Evolutionary conservation across 306 rosid species (phyloP).

Genomic region (Medicago arabica): DNA sequence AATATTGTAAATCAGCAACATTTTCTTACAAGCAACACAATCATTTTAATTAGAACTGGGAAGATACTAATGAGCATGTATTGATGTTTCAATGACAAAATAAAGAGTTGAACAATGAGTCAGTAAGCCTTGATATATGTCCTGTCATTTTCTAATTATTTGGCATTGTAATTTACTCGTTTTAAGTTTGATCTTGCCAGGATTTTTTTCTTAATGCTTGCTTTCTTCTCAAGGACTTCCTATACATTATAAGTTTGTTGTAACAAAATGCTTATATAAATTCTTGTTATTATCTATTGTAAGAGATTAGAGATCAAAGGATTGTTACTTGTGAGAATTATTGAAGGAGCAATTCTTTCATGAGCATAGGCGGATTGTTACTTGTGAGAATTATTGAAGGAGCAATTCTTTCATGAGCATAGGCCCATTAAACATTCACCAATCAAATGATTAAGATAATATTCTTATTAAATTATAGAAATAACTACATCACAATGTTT

Average conservation of each 20-base stretch:
- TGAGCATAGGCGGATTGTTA: not conserved
- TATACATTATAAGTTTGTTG: not conserved
- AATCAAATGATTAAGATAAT: not conserved
- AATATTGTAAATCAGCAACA: conserved; percentile 20
- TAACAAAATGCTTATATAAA: not conserved
- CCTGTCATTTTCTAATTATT: conserved; percentile 14
- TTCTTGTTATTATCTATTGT: conserved; percentile 19
- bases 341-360: not conserved
- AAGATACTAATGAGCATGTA: conserved; percentile 16
- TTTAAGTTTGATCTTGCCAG: conserved; percentile 14
- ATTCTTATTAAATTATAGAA: not conserved
- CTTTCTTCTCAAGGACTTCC: conserved; percentile 19
- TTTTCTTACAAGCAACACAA: not conserved
- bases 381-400: conserved; percentile 6
- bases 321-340: conserved; percentile 8
- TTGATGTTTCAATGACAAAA: conserved; percentile 6
- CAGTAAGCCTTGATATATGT: not conserved
- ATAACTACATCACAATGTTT: not conserved
- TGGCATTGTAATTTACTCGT: not conserved
- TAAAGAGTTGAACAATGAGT: conserved; percentile 22
- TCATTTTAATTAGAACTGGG: conserved; percentile 18
- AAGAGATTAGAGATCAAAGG: conserved; percentile 7
- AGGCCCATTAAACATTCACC: not conserved
- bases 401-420: not conserved
- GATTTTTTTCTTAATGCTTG: not conserved